Percentiles rank a stretch among this genome's conserved stretches.
These are phyloP conservation scores for Eucalyptus caleyi DNA, from an alignment of 345 rosid genomes.

Conservation along the genomic window DNA sequence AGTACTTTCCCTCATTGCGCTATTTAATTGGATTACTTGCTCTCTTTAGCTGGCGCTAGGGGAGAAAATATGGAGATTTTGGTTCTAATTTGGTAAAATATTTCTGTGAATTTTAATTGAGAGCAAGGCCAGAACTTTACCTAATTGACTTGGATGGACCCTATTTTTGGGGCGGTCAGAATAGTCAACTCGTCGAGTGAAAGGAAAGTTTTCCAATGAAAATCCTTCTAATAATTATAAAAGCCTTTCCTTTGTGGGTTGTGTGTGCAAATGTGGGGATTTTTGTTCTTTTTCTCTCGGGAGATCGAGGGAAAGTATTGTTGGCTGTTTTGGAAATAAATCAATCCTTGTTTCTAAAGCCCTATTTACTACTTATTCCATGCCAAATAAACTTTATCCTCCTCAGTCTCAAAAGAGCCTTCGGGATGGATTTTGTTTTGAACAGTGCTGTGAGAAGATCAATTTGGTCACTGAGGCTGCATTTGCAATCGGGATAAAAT, in stretches of 20 bases:
- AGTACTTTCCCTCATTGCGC: not conserved
- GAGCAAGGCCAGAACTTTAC: not conserved
- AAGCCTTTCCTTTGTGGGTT: not conserved
- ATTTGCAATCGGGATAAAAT: no score
- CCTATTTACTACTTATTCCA: not conserved
- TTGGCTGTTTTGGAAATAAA: not conserved
- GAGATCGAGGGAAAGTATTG: not conserved
- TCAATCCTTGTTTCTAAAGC: not conserved
- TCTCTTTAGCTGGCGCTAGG: not conserved
- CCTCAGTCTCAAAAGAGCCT: not conserved
- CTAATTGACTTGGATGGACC: not conserved
- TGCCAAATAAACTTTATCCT: not conserved
- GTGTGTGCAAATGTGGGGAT: not conserved
- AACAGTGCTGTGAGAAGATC: not conserved
- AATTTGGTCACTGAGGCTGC: not conserved
- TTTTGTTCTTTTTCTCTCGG: not conserved
- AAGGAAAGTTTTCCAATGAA: not conserved
- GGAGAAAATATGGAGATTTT: not conserved
- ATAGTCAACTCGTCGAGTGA: not conserved
- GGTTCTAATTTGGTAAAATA: not conserved
- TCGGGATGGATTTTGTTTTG: not conserved
- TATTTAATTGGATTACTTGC: not conserved
- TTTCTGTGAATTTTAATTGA: not conserved
- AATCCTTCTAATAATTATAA: not conserved
- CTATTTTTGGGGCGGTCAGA: not conserved